Conservation (phyloP, 371 early-diverging fungal genomes). For the Quaeritorhiza haematococci region DNA sequence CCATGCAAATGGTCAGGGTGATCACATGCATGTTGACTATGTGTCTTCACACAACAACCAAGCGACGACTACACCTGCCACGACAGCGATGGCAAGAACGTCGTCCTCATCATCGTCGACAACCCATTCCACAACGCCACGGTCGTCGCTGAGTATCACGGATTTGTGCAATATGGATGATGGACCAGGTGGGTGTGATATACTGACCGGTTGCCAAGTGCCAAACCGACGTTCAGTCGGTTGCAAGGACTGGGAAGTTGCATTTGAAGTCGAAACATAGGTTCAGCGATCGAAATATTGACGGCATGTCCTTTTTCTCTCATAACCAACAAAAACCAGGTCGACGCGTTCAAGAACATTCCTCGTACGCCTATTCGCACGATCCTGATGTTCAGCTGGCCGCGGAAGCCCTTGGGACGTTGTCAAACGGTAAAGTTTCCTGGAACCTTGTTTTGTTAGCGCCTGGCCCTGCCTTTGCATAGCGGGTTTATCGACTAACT, state of each 20-base stretch:
- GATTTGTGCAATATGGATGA: conserved; percentile 10
- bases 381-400: conserved; percentile 61
- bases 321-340: not conserved
- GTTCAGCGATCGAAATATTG: not conserved
- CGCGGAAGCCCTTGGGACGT: conserved; percentile 61
- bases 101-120: not conserved
- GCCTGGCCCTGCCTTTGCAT: no score
- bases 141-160: conserved; percentile 11
- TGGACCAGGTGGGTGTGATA: not conserved
- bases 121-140: conserved; percentile 3
- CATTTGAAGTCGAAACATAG: not conserved
- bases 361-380: not conserved
- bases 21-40: not conserved
- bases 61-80: conserved; percentile 42
- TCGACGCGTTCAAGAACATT: not conserved
- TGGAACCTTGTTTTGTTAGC: no score
- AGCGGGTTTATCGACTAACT: no score
- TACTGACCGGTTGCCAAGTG: not conserved
- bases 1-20: no score
- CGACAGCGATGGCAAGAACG: no score
- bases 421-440: no score
- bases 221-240: not conserved
- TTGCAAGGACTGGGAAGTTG: not conserved
- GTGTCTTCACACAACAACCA: not conserved
- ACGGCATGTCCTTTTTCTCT: not conserved